These are phyloP conservation scores for Candida koratica DNA, from an alignment of 805 yeast genomes.

Conservation along the genomic window DNA sequence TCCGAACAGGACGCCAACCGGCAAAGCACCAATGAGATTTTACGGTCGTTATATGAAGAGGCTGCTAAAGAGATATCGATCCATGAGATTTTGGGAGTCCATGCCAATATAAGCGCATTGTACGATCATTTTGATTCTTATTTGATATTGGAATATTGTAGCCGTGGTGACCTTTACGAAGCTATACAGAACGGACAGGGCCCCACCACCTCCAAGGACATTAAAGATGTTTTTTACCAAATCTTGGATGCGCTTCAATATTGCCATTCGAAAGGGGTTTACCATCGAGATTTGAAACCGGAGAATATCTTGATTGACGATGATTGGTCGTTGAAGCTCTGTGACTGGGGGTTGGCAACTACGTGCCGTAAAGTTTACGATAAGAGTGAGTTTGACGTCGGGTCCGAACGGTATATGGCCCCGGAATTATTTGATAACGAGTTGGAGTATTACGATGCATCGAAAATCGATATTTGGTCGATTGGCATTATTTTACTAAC, in stretches of 20 bases:
- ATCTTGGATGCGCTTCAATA: conserved; percentile 47
- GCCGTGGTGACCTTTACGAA: conserved; percentile 83
- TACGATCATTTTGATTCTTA: conserved; percentile 51
- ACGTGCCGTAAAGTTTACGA: conserved; percentile 54
- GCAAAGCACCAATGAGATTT: conserved; percentile 18
- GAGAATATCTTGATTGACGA: conserved; percentile 51
- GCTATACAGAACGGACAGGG: conserved; percentile 65
- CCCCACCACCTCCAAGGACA: conserved; percentile 55
- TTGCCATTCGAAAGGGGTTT: conserved; percentile 47
- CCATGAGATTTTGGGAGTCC: conserved; percentile 54
- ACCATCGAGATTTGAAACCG: conserved; percentile 56
- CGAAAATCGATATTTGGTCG: conserved; percentile 86
- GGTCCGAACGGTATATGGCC: conserved; percentile 91
- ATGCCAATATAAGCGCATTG: conserved; percentile 44
- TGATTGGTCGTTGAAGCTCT: conserved; percentile 54
- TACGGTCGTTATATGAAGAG: conserved; percentile 42
- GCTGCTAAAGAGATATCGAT: conserved; percentile 68
- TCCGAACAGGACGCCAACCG: conserved; percentile 1
- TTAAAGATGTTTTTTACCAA: conserved; percentile 51
- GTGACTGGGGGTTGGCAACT: conserved; percentile 61
- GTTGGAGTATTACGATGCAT: conserved; percentile 65
- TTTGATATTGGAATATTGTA: conserved; percentile 70
- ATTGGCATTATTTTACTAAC: conserved; percentile 80
- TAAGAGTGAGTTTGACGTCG: conserved; percentile 63
- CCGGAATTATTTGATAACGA: conserved; percentile 76